A percentile compares a stretch with the other conserved stretches of the same genome.
Evolutionary conservation across 371 early-diverging fungal species (phyloP).

Genomic region (Circinella minor): DNA sequence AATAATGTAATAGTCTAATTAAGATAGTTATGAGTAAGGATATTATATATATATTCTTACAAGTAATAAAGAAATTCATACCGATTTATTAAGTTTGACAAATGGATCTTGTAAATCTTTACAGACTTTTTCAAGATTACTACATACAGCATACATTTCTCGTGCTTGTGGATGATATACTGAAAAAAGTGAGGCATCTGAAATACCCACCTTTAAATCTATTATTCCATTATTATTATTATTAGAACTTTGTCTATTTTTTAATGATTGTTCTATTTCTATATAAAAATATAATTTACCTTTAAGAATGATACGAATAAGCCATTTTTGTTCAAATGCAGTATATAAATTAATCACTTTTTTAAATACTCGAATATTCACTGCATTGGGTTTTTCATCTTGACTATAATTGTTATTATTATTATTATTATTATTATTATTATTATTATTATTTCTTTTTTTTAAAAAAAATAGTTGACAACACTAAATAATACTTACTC

Average conservation of each 20-base stretch:
- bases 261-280: too few relatives aligned
- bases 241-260: too few relatives aligned
- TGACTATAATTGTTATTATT: neutral
- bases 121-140: conserved; percentile 62
- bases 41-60: neutral
- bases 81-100: conserved; percentile 27
- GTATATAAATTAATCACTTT: conserved; percentile 61
- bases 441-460: too few relatives aligned
- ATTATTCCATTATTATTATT: neutral
- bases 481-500: conserved; percentile 23
- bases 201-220: conserved; percentile 76
- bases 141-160: conserved; percentile 66
- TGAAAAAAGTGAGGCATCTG: conserved; percentile 68
- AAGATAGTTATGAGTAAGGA: neutral
- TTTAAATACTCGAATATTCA: conserved; percentile 49
- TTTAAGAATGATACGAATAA: conserved; percentile 75
- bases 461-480: neutral
- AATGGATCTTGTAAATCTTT: conserved; percentile 49
- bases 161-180: conserved; percentile 72
- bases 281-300: too few relatives aligned
- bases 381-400: conserved; percentile 33
- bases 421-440: too few relatives aligned
- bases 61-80: neutral
- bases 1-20: conserved; percentile 51
- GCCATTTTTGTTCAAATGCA: conserved; percentile 75